These are phyloP conservation scores for Leptomonas pyrrhocoris DNA, from an alignment of 208 protist genomes.

Conservation along the genomic window DNA sequence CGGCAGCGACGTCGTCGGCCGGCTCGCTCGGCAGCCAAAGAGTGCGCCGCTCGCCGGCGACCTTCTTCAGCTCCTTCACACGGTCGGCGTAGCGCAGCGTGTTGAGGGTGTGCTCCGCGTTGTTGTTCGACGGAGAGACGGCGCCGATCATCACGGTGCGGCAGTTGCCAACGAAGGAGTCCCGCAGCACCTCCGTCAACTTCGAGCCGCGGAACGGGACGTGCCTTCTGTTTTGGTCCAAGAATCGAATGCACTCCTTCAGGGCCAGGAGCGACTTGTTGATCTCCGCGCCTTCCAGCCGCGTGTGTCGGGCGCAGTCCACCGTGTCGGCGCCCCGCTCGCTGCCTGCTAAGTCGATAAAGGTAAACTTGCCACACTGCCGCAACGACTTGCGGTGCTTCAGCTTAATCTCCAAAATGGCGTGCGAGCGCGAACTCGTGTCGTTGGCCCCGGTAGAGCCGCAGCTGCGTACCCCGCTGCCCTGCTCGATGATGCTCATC, in stretches of 20 bases:
- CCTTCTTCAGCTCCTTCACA: constrained; percentile 91
- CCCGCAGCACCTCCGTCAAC: constrained; percentile 91
- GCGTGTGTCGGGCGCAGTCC: constrained; percentile 81
- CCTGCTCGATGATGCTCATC: constrained; percentile 81
- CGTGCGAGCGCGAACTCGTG: constrained; percentile 94
- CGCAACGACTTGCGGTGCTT: constrained; percentile 6
- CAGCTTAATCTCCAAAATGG: constrained; percentile 90
- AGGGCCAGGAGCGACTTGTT: constrained; percentile 91
- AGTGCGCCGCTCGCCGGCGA: constrained; percentile 30
- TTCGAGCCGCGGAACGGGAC: constrained; percentile 94
- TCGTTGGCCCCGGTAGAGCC: constrained; percentile 95
- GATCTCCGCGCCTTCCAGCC: constrained; percentile 90
- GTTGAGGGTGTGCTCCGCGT: constrained; percentile 81
- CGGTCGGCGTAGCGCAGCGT: constrained; percentile 85
- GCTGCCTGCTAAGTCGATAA: constrained; percentile 94
- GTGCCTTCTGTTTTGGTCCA: constrained; percentile 79
- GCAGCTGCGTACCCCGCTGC: constrained; percentile 76
- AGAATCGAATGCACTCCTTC: constrained; percentile 86
- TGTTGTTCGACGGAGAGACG: constrained; percentile 81
- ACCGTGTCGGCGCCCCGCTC: constrained; percentile 85
- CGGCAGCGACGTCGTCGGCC: constrained; percentile 6
- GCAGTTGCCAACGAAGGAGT: constrained; percentile 90
- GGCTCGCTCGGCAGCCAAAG: constrained; percentile 33
- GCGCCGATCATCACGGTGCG: constrained; percentile 94
- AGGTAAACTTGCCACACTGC: constrained; percentile 61